Base-by-base conservation (phyloP, 2,329 filamentous ascomycete genomes). In the Bipolaris sorokiniana region DNA sequence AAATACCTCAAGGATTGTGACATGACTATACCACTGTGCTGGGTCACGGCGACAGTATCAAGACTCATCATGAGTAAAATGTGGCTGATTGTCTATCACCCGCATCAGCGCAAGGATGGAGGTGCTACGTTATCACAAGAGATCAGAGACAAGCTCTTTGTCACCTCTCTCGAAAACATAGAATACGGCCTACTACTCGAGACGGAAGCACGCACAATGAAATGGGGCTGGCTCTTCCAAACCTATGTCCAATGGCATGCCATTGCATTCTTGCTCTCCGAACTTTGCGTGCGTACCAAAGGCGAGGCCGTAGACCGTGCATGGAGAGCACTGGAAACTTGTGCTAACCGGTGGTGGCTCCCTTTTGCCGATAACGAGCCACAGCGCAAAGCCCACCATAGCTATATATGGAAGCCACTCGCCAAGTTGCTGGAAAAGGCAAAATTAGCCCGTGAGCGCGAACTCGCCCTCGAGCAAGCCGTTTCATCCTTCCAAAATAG, bases 11-110 rank as follows among this genome's bases (percentile, higher is more conserved):
- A 76, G 36, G 73, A 83, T 31, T 82, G 80, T 58, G 84, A 87
- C 52, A 82, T 82, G 62, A 79, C 80, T 0, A 77, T 86, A 1
- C 85, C 85, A 7, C 77, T 91, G 1, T 87, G 87, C 61, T 91
- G 88, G 87, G 84, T 90, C 23, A 84, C 84, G 7, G 87, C 86
- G 3, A 89, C 89, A 26, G 81, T 91, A 22, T 83, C 86, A 3
- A 85, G 89, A 9, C 80, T 94, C 31, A 86, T 93, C 60, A 85
- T 92, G 77, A 87, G 88, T 50, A 94, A 92, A 76, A 86, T 92
- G 80, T 91, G 88, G 78, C 81, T 95, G 34, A 83, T 92, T 58
- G 83, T 91, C 2, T 90, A 94, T 67, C 88, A 94, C 65, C 90
- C 90, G 0, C 83, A 89, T 67, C 86, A 90, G 31, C 84, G 87